Percentiles rank a stretch among this genome's conserved stretches.
phyloP scores from a whole-genome alignment of 306 rosid genomes.

The Hippophae rhamnoides region DNA sequence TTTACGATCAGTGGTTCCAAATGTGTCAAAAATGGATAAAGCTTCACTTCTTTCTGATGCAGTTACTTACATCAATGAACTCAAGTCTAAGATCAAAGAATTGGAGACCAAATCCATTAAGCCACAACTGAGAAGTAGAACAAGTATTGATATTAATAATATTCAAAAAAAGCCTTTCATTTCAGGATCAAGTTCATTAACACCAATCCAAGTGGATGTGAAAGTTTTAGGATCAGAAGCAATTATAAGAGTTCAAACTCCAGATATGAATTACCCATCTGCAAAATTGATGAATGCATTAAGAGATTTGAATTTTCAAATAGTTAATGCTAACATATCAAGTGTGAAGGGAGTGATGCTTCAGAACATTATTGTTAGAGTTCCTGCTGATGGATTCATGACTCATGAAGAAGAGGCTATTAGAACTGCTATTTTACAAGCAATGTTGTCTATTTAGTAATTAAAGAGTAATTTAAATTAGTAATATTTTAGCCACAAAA shows the following conservation, averaged over 20 bases:
- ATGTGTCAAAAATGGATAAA: conserved; percentile 41
- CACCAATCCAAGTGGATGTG: conserved; percentile 27
- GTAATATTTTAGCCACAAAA: too few relatives aligned
- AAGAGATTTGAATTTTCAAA: conserved; percentile 22
- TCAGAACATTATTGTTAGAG: conserved; percentile 40
- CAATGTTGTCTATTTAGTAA: conserved; percentile 7
- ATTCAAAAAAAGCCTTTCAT: not conserved
- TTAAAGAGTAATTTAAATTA: not conserved
- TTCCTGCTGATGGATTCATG: conserved; percentile 21
- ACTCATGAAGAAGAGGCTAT: conserved; percentile 20
- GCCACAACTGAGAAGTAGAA: not conserved
- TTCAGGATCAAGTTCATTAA: not conserved
- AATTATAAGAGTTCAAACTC: conserved; percentile 34
- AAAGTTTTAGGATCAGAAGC: conserved; percentile 40
- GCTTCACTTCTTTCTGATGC: too few relatives aligned
- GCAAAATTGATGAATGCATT: conserved; percentile 40
- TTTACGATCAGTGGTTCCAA: conserved; percentile 43
- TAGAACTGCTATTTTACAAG: conserved; percentile 24
- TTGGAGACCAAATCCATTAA: conserved; percentile 11
- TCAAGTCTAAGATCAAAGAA: not conserved
- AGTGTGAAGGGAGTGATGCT: conserved; percentile 40
- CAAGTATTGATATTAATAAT: not conserved
- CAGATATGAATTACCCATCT: conserved; percentile 27
- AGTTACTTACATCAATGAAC: too few relatives aligned
- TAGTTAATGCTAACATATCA: conserved; percentile 37